Evolutionary conservation across 208 protist genomes (phyloP), one percentile per base, ranked within the genome.

Genomic region (Acanthamoeba divionensis): DNA sequence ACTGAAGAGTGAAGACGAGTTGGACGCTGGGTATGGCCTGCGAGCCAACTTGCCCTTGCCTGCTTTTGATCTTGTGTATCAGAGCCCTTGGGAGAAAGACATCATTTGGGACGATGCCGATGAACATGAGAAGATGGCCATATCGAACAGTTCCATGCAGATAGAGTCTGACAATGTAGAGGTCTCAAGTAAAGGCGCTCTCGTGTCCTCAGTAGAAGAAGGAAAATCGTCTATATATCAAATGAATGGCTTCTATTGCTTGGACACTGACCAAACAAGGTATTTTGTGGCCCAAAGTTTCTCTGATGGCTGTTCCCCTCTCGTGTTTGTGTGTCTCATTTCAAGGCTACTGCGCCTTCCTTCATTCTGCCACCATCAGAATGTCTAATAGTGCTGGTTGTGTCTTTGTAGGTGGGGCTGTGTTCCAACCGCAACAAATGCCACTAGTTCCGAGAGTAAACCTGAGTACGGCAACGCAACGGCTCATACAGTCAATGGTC

Each of bases 71-170:
- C 26, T 57, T 26, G 77, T 87, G 54, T 57, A 87, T 33, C 44
- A 31, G n/a, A 55, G 54, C 55, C 26, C 29, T 4, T 87, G 77
- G 77, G 77, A 87, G 77, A 44, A 87, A 36, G 48, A 62, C 26
- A 87, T 87, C 77, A 65, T 87, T 7, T 87, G 77, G 77, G 77
- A 87, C 3, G n/a, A 65, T 3, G 52, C 41, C 54, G 67, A 13
- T 13, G 21, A 36, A 13, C 29, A 4, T 33, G 8, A 75, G 6
- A 80, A n/a, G 21, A 57, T 9, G 36, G 48, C 29, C 38, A 10
- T 48, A 2, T n/a, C n/a, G 52, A n/a, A n/a, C 52, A 57, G n/a
- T 24, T n/a, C 52, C 18, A n/a, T n/a, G 52, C 52, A 24, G 52
- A 15, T n/a, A 24, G 52, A 57, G n/a, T 24, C 52, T 57, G n/a